phyloP scores from a whole-genome alignment of 1,139 yeast species.

The Debaryomyces sp. region DNA sequence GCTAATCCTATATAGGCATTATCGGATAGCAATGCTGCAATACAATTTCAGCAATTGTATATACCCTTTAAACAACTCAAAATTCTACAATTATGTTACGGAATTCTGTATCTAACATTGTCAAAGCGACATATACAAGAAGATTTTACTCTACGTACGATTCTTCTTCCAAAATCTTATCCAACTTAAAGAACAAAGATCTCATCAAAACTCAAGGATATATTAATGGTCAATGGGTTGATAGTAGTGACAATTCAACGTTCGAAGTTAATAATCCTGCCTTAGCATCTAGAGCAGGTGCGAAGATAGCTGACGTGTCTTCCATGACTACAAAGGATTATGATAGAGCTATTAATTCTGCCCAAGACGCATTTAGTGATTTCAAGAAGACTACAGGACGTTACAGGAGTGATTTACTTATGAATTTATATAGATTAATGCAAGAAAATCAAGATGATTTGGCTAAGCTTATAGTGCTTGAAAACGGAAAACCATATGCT shows the following conservation, averaged over 20 bases:
- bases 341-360: conserved; percentile 40
- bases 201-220: conserved; percentile 42
- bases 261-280: conserved; percentile 54
- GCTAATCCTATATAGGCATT: too few species aligned
- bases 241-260: conserved; percentile 24
- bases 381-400: conserved; percentile 44
- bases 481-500: conserved; percentile 79
- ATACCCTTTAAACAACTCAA: neutral
- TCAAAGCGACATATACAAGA: neutral
- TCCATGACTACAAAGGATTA: conserved; percentile 40
- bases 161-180: conserved; percentile 14
- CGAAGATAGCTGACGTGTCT: conserved; percentile 40
- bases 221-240: conserved; percentile 49
- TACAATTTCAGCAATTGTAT: neutral
- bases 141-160: conserved; percentile 3
- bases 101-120: neutral
- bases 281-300: conserved; percentile 25
- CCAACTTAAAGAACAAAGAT: conserved; percentile 30
- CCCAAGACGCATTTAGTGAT: conserved; percentile 36
- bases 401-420: conserved; percentile 39
- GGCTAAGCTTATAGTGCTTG: conserved; percentile 72
- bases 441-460: conserved; percentile 71
- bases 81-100: neutral
- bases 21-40: neutral
- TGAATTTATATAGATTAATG: conserved; percentile 54